Base-by-base conservation (phyloP, 2,329 filamentous ascomycete genomes). In the Fonsecaea multimorphosa region DNA sequence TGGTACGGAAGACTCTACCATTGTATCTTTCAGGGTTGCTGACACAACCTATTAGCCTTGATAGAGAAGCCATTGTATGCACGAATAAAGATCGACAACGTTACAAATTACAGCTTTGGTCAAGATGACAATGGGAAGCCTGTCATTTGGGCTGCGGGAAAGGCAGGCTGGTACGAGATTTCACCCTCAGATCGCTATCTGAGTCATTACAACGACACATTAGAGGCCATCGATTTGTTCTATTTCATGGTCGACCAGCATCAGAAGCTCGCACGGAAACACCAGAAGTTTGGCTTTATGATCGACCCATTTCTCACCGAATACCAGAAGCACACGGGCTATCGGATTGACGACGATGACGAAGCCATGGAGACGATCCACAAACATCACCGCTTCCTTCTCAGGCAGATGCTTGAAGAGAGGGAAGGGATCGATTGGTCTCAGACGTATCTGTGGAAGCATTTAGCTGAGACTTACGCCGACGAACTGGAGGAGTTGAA, bases 221-320 rank as follows among this genome's bases (percentile, higher is more conserved):
- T 84, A 1, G 82, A 87, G 74, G 86, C 85, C 1, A 83, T 89
- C 38, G 81, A 85, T 69, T 72, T 87, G 64, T 77, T 88, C 8
- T 89, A 88, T 73, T 88, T 87, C 72, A 74, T 87, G 55, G 83
- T 82, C n/a, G 87, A 89, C 71, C 80, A 83, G 24, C 83, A 88
- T 70, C 74, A 78, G 57, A 79, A 78, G 69, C 63, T 72, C 27
- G 58, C 63, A 19, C 64, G 61, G 31, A 71, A 70, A 49, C 69
- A 68, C 59, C 70, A 71, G 59, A 58, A 60, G 29, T 58, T 65
- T 11, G 71, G 71, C 6, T 72, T 72, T 58, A 63, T 63, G 55
- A 69, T 72, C 24, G 71, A 72, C 49, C 68, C 70, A 29, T 72
- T 72, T 53, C 63, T 72, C 38, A 66, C 62, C n/a, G 67, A 65